A percentile compares a stretch with the other conserved stretches of the same genome.
Evolutionary conservation across 768 basidiomycete species (phyloP).

Genomic region (Serpula lacrymans): DNA sequence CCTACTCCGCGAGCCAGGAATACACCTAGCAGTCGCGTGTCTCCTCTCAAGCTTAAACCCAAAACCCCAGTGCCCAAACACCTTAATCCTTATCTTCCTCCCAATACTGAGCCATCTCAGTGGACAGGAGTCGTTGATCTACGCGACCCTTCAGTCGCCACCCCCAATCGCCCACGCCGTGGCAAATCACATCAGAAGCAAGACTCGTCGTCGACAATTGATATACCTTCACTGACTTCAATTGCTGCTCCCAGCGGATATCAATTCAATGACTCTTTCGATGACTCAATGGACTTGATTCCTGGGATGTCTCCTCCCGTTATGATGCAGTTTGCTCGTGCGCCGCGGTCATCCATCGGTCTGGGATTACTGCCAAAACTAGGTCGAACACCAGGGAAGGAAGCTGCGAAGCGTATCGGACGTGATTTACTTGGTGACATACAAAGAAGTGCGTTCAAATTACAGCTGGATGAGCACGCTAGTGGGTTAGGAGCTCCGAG

Average conservation of each 20-base stretch:
- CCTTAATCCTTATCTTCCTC: constrained; percentile 60
- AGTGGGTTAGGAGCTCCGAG: not conserved
- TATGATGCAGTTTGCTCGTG: constrained; percentile 49
- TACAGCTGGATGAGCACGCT: not conserved
- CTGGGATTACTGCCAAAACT: constrained; percentile 33
- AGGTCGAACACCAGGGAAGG: constrained; percentile 66
- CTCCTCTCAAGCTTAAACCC: constrained; percentile 53
- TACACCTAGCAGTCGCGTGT: constrained; percentile 29
- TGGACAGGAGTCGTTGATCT: constrained; percentile 81
- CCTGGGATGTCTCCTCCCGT: constrained; percentile 50
- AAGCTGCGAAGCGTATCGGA: constrained; percentile 68
- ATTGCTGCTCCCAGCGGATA: constrained; percentile 41
- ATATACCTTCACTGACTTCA: constrained; percentile 55
- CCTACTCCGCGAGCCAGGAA: constrained; percentile 37
- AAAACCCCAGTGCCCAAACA: constrained; percentile 55
- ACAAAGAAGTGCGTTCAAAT: constrained; percentile 29
- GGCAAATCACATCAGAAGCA: constrained; percentile 28
- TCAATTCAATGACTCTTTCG: constrained; percentile 30
- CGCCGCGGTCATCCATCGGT: constrained; percentile 30
- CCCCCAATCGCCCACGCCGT: constrained; percentile 29
- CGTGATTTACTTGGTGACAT: constrained; percentile 58
- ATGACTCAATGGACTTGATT: constrained; percentile 37
- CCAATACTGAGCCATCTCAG: constrained; percentile 43
- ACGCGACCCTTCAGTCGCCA: constrained; percentile 48
- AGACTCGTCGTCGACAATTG: constrained; percentile 27